These are phyloP conservation scores for Monosporascus ibericus DNA, from an alignment of 2,329 filamentous ascomycete genomes.

Conservation along the genomic window DNA sequence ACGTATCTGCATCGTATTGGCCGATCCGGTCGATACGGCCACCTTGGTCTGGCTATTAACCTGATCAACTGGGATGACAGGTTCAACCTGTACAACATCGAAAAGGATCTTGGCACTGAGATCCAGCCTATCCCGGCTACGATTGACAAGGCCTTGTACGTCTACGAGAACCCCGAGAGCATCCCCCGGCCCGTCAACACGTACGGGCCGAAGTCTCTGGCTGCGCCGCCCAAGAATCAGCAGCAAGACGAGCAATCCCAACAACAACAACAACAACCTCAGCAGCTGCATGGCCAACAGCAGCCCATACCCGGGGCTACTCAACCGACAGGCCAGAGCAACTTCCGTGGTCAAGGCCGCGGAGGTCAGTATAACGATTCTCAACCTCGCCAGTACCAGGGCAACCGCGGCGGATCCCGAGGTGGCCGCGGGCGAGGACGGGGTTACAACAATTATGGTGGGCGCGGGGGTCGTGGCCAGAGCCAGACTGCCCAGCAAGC, in stretches of 20 bases:
- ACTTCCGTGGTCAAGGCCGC: conserved; percentile 19
- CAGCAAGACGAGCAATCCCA: conserved; percentile 22
- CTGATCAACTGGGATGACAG: conserved; percentile 99
- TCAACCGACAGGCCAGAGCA: conserved; percentile 23
- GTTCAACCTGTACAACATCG: conserved; percentile 98
- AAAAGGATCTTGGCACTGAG: conserved; percentile 93
- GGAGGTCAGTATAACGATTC: conserved; percentile 26
- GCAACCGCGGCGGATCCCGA: conserved; percentile 20
- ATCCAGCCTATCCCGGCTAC: conserved; percentile 91
- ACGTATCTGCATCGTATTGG: conserved; percentile 98
- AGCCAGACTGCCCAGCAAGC: conserved; percentile 25
- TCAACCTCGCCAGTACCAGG: conserved; percentile 26
- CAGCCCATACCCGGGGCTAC: conserved; percentile 11
- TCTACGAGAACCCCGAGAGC: conserved; percentile 92
- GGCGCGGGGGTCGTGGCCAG: conserved; percentile 26
- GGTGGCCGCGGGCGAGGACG: conserved; percentile 25
- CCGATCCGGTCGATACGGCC: conserved; percentile 93
- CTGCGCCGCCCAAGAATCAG: conserved; percentile 15
- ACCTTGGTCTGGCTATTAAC: conserved; percentile 96
- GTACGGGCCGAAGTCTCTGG: conserved; percentile 24
- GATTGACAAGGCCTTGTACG: conserved; percentile 97
- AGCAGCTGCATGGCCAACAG: conserved; percentile 21
- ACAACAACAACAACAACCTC: conserved; percentile 18
- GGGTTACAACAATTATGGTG: conserved; percentile 27
- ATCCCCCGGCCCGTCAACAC: conserved; percentile 76